A percentile compares a stretch with the other conserved stretches of the same genome.
phyloP scores from a whole-genome alignment of 1,139 yeast genomes.

The Pichia sp. region DNA sequence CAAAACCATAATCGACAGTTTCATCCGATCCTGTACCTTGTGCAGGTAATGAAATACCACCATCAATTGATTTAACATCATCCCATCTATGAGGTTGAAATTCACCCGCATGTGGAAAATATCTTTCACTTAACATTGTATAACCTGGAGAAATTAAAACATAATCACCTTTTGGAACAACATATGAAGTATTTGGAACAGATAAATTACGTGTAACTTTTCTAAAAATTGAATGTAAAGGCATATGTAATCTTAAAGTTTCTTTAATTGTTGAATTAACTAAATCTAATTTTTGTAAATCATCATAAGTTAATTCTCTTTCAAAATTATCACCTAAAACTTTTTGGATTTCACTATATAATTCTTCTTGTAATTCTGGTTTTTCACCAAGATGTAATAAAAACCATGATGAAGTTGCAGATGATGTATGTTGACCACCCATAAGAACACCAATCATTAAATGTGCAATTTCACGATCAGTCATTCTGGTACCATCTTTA shows the following conservation, averaged over 20 bases:
- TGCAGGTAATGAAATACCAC: conserved; percentile 28
- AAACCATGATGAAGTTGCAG: conserved; percentile 94
- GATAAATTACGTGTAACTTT: conserved; percentile 74
- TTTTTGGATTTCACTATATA: conserved; percentile 64
- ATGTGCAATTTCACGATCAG: conserved; percentile 92
- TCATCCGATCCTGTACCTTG: conserved; percentile 37
- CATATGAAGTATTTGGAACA: conserved; percentile 72
- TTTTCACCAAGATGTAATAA: conserved; percentile 82
- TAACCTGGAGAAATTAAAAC: conserved; percentile 93
- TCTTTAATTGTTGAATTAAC: conserved; percentile 82
- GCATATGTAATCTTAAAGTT: conserved; percentile 92
- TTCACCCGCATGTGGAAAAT: conserved; percentile 64
- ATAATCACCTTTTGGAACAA: conserved; percentile 84
- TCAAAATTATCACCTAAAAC: conserved; percentile 44
- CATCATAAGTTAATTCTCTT: conserved; percentile 74
- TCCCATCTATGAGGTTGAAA: conserved; percentile 94
- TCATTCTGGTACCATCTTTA: conserved; percentile 90
- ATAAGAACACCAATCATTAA: conserved; percentile 89
- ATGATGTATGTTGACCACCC: conserved; percentile 99
- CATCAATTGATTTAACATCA: conserved; percentile 36
- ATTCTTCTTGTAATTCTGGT: conserved; percentile 76
- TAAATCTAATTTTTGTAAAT: conserved; percentile 73
- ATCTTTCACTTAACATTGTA: conserved; percentile 68
- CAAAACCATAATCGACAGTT: conserved; percentile 89
- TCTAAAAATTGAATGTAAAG: conserved; percentile 92